Evolutionary conservation across 345 rosid species (phyloP), one percentile per base, ranked within the genome.

Genomic region (Syzygium jambos): DNA sequence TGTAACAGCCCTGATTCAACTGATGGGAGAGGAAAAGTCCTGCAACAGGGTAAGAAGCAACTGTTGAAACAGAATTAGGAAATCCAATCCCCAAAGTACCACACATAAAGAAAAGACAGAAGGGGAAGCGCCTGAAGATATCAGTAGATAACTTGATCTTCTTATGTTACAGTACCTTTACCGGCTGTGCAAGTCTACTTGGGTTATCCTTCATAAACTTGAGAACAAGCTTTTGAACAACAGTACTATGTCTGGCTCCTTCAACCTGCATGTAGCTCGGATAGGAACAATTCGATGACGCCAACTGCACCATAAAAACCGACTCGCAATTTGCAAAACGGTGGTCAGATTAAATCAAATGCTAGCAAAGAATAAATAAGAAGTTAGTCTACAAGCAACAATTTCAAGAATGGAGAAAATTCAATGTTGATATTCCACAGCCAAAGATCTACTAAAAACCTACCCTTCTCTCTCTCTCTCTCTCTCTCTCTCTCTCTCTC

Each of bases 281-380:
- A 95, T 92, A 9, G 95, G 98, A 91, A 95, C 94, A 86, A 96
- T 93, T 78, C 96, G 95, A 92, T 95, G 96, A 88, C 98, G 94
- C 99, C 98, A 97, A 52, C 99, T 95, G 90, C 91, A 93, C 88
- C 84, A 85, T 61, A 84, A 90, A 90, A 54, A 61, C 65, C 77
- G 68, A 77, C 68, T 61, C 1, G 30, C 16, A 61, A 27, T 27
- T 61, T 61, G 68, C 6, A n/a, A 61, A 61, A 12, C 16, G 11
- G 68, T 27, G 68, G 68, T n/a, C 34, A 27, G 17, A 5, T 61
- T 27, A 11, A 27, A 59, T 27, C 68, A 27, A 27, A 27, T 59
- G 68, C 30, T 59, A 27, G 68, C 30, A 27, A 59, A 0, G 14
- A 27, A 59, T 27, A 25, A 27, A 61, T n/a, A 61, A 61, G 8